A percentile compares a stretch with the other conserved stretches of the same genome.
Evolutionary conservation across 495 filamentous ascomycete species (phyloP).

Genomic region (Venustampulla echinocandica): DNA sequence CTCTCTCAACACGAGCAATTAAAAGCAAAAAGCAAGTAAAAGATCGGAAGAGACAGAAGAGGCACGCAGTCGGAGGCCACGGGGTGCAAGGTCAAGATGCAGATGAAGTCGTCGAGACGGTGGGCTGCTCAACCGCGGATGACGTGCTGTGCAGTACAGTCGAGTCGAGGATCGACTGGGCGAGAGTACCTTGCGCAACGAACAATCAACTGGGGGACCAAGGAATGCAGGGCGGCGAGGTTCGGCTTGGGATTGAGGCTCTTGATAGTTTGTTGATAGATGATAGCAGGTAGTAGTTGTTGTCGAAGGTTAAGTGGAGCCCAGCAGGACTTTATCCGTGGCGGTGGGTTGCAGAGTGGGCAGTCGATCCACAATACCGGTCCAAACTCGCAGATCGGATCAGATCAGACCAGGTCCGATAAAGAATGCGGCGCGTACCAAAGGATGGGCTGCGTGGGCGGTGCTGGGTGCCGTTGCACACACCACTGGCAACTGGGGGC

Average conservation of each 20-base stretch:
- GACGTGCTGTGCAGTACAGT: too few relatives aligned
- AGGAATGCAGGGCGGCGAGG: not conserved
- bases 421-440: too few relatives aligned
- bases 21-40: too few relatives aligned
- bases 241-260: too few relatives aligned
- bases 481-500: not conserved
- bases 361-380: constrained; percentile 4
- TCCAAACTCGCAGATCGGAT: not conserved
- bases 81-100: too few relatives aligned
- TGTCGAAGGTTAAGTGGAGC: constrained; percentile 20
- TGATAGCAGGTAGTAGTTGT: constrained; percentile 9
- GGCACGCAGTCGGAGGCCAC: not conserved
- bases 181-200: too few relatives aligned
- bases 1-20: too few relatives aligned
- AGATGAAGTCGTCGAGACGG: too few relatives aligned
- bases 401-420: too few relatives aligned
- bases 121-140: too few relatives aligned
- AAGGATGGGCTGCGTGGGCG: not conserved
- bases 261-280: too few relatives aligned
- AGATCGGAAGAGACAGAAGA: not conserved
- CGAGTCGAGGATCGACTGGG: too few relatives aligned
- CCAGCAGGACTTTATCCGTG: constrained; percentile 20
- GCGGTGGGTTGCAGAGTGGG: constrained; percentile 7
- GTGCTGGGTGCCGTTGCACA: not conserved
- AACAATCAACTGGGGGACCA: not conserved